Base-by-base conservation (phyloP, 2,329 filamentous ascomycete species). In the Pseudocercospora macadamiae region DNA sequence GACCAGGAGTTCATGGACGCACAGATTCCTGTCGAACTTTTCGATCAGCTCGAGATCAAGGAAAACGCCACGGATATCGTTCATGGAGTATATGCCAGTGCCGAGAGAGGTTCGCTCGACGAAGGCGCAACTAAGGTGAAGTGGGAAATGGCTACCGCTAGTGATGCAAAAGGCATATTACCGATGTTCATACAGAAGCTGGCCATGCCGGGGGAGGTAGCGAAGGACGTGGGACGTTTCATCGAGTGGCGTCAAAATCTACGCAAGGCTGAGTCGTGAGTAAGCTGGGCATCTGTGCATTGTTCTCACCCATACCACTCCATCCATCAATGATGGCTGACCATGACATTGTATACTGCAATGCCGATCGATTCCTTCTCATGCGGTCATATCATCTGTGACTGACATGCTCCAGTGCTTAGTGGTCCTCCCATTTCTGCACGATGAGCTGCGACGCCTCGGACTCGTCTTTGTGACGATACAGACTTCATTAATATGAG, bases 61-160 rank as follows among this genome's bases (percentile, higher is more conserved):
- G 56, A 64, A 2, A 74, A 73, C 1, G 68, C 77, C n/a, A 70
- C 72, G 1, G 60, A 61, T 16, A 64, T 76, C 76, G 57, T 60
- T 52, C 25, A 70, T 26, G 89, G 83, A 3, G 77, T 78, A 8
- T 91, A 91, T 67, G 83, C 80, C 25, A 87, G 85, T 63, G 78
- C 91, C 1, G 89, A 92, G 76, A 76, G 83, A 45, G 75, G 89
- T 30, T 75, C 80, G 56, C 76, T 80, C 67, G 60, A 81, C 3
- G 73, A 73, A 4, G 70, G 61, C 12, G 68, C 67, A 3, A 54
- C 51, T 25, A 70, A 74, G 4, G 79, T 90, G 47, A 86, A 89
- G 73, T 95, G 90, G 90, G 78, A 88, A 58, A 93, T 93, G 88
- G 88, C 85, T 7, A 93, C 89, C 8, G 83, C 86, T 9, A 89